Evolutionary conservation across 2,329 filamentous ascomycete genomes (phyloP), one percentile per base, ranked within the genome.

Genomic region (Pseudonectria foliicola): DNA sequence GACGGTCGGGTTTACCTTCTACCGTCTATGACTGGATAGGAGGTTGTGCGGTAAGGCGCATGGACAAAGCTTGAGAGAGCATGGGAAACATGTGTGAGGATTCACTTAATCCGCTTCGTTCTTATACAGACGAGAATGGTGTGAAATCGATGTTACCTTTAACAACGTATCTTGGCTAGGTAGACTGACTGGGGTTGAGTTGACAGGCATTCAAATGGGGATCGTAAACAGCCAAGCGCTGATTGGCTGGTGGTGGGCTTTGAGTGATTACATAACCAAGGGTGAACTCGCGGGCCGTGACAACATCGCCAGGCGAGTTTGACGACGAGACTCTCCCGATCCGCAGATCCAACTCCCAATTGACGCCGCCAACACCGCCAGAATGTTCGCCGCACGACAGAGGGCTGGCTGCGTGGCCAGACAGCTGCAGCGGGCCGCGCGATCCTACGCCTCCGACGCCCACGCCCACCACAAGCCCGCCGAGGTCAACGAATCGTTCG

Each of bases 381-480:
- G 48, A 37, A 66, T 66, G 62, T 53, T 63, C 48, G 59, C 60
- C 45, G 59, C 62, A 58, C 64, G 68, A 61, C 66, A 66, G 52
- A 61, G 66, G 59, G 64, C 55, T 54, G 58, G 55, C 54, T 54
- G 50, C 33, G 40, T 57, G 29, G 59, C 59, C 40, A 56, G 60
- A 39, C 57, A 58, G 48, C 52, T 62, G 43, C 56, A 57, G 49
- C 53, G 59, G 39, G 50, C 55, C 44, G 56, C 63, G 45, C 67
- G 72, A 52, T 63, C 62, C 40, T 76, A 77, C 55, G 73, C 71
- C 46, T 77, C 72, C 53, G 66, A 70, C 45, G 61, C 62, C 55
- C 70, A 73, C 49, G 63, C 57, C 40, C 62, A 67, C 46, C 63
- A 68, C 53, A 60, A 67, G 47, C 57, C 64, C 39, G 63, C 64